phyloP scores from a whole-genome alignment of 2,329 filamentous ascomycete genomes.

The Neofusicoccum umdonicola region DNA sequence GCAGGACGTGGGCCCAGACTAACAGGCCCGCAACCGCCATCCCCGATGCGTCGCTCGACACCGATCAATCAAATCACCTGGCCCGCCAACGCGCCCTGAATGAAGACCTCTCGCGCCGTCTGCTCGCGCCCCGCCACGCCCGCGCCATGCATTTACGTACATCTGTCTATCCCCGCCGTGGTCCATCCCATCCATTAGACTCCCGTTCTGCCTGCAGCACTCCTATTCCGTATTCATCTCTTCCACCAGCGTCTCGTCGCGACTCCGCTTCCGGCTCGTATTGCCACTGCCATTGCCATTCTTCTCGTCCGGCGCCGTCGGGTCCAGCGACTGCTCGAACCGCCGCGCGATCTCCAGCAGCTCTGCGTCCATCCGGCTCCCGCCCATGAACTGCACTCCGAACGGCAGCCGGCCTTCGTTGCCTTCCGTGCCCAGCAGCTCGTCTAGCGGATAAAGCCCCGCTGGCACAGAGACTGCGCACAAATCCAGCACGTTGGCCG shows the following conservation, averaged over 20 bases:
- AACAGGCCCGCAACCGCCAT: not conserved
- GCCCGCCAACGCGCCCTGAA: too few species aligned
- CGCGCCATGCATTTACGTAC: constrained; percentile 7
- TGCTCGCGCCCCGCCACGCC: not conserved
- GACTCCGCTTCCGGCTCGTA: constrained; percentile 8
- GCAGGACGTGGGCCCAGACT: not conserved
- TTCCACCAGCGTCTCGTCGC: constrained; percentile 6
- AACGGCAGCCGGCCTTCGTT: constrained; percentile 37
- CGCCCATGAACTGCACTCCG: constrained; percentile 41
- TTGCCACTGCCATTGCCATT: not conserved
- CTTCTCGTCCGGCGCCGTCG: not conserved
- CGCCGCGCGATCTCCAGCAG: constrained; percentile 40
- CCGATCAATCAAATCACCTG: too few species aligned
- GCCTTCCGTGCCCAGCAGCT: constrained; percentile 27
- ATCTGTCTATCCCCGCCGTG: not conserved
- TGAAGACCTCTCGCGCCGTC: too few species aligned
- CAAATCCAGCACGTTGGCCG: constrained; percentile 60
- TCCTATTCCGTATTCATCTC: constrained; percentile 15
- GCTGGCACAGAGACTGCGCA: constrained; percentile 48
- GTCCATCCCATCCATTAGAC: not conserved
- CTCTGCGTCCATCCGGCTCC: constrained; percentile 38
- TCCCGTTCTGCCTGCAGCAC: not conserved
- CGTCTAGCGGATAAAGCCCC: constrained; percentile 34
- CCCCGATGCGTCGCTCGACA: not conserved
- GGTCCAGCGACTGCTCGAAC: constrained; percentile 23